Conservation (phyloP, 441 rosid genomes). For the Iberis amara region DNA sequence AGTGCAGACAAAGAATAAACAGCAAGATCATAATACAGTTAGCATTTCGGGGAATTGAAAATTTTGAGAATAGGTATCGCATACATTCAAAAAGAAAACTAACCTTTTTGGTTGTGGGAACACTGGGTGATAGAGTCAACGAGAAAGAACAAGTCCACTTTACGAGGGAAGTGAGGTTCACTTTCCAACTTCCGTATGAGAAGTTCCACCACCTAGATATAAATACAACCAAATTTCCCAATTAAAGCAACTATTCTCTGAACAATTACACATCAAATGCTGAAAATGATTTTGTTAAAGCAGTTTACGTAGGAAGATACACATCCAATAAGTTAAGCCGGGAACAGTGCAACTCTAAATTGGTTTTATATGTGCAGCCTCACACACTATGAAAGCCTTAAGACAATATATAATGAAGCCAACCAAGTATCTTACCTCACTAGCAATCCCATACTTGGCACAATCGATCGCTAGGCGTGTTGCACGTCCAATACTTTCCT, state of each 20-base stretch:
- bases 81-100: slow-evolving; percentile 17
- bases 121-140: slow-evolving; percentile 97
- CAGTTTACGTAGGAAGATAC: slow-evolving; percentile 8
- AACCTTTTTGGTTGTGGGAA: slow-evolving; percentile 93
- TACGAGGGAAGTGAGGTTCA: slow-evolving; percentile 78
- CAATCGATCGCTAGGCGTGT: slow-evolving; percentile 99
- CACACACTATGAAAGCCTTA: slow-evolving; percentile 18
- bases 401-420: slow-evolving; percentile 6
- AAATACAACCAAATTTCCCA: slow-evolving; percentile 20
- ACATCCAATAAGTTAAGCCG: slow-evolving; percentile 5
- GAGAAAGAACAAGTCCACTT: slow-evolving; percentile 89
- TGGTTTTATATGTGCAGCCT: slow-evolving; percentile 5
- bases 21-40: neutral
- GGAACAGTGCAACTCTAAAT: slow-evolving; percentile 9
- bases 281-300: slow-evolving; percentile 2
- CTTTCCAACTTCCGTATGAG: slow-evolving; percentile 80
- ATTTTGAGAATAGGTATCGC: slow-evolving; percentile 14
- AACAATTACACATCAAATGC: slow-evolving; percentile 10
- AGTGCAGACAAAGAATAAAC: neutral
- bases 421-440: slow-evolving; percentile 57
- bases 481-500: slow-evolving; percentile 98
- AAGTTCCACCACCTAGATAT: slow-evolving; percentile 88
- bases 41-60: neutral
- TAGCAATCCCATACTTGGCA: slow-evolving; percentile 94
- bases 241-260: slow-evolving; percentile 2